Conservation (phyloP, 2,329 filamentous ascomycete genomes). For the Proliferodiscus dingleyae region DNA sequence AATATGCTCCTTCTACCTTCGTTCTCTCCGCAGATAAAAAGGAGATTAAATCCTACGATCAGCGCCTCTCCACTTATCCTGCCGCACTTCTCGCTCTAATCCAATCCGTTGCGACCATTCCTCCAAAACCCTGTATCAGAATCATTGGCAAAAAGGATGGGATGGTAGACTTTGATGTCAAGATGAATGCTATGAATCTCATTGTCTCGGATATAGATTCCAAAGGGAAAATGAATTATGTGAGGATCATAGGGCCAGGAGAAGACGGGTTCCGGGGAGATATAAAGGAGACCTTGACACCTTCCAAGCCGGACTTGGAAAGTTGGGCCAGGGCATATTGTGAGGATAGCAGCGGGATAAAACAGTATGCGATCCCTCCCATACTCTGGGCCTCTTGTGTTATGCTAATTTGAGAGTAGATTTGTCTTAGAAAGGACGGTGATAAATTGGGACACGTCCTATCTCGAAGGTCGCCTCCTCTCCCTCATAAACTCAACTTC, state of each 20-base stretch:
- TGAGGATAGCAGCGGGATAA: constrained; percentile 20
- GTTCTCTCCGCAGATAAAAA: constrained; percentile 45
- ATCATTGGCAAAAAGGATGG: constrained; percentile 41
- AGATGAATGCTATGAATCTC: constrained; percentile 50
- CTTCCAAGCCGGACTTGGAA: constrained; percentile 16
- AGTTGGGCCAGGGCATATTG: constrained; percentile 24
- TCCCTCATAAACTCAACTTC: constrained; percentile 44
- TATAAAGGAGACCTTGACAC: constrained; percentile 13
- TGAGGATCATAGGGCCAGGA: constrained; percentile 44
- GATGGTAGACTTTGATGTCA: constrained; percentile 48
- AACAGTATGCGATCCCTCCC: constrained; percentile 22
- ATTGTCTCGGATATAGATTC: constrained; percentile 43
- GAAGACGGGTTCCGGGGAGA: constrained; percentile 46
- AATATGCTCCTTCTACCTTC: constrained; percentile 48
- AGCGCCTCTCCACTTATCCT: constrained; percentile 44
- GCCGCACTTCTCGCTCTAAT: constrained; percentile 43
- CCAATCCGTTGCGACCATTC: constrained; percentile 45
- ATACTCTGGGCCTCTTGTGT: not conserved
- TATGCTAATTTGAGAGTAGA: constrained; percentile 18
- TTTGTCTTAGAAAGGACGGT: constrained; percentile 50
- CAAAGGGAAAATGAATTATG: constrained; percentile 45
- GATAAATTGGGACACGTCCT: constrained; percentile 49
- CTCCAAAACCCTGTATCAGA: constrained; percentile 50
- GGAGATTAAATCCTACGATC: constrained; percentile 42
- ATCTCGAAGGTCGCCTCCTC: constrained; percentile 50